Conservation (phyloP, 495 filamentous ascomycete species). For the Aspergillus sclerotioniger region DNA sequence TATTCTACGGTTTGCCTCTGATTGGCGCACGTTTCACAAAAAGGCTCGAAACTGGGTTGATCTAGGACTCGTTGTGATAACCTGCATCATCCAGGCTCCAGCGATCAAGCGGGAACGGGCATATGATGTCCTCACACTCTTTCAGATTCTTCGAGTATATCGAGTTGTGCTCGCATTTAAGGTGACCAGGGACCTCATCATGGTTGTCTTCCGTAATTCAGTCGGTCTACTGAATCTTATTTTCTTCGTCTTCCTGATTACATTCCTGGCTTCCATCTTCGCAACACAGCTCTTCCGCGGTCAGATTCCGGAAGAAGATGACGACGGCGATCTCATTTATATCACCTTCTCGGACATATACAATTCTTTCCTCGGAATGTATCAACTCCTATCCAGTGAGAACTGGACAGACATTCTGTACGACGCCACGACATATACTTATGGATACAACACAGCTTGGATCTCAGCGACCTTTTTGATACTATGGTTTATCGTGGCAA, state of each 20-base stretch:
- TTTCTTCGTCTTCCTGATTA: constrained; percentile 92
- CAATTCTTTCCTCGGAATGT: constrained; percentile 97
- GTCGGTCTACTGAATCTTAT: constrained; percentile 91
- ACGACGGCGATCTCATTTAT: constrained; percentile 52
- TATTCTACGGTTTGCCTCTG: constrained; percentile 67
- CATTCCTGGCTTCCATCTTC: constrained; percentile 90
- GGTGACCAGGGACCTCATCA: constrained; percentile 80
- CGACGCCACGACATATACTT: constrained; percentile 68
- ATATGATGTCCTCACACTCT: constrained; percentile 89
- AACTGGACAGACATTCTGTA: constrained; percentile 92
- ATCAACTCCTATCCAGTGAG: constrained; percentile 95
- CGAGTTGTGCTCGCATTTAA: constrained; percentile 86
- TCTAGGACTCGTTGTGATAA: constrained; percentile 73
- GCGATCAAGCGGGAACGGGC: constrained; percentile 68
- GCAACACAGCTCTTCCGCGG: constrained; percentile 91
- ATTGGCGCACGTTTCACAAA: constrained; percentile 76
- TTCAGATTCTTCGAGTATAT: constrained; percentile 91
- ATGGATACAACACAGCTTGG: constrained; percentile 70
- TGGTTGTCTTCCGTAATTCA: constrained; percentile 85
- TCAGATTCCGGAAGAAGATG: constrained; percentile 63
- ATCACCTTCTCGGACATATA: constrained; percentile 87
- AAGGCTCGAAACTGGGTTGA: constrained; percentile 76
- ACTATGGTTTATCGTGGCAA: constrained; percentile 91
- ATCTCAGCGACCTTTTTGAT: constrained; percentile 91
- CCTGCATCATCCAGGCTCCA: constrained; percentile 82